A percentile compares a stretch with the other conserved stretches of the same genome.
Evolutionary conservation across 805 yeast species (phyloP).

Genomic region (Candida nitratophila): DNA sequence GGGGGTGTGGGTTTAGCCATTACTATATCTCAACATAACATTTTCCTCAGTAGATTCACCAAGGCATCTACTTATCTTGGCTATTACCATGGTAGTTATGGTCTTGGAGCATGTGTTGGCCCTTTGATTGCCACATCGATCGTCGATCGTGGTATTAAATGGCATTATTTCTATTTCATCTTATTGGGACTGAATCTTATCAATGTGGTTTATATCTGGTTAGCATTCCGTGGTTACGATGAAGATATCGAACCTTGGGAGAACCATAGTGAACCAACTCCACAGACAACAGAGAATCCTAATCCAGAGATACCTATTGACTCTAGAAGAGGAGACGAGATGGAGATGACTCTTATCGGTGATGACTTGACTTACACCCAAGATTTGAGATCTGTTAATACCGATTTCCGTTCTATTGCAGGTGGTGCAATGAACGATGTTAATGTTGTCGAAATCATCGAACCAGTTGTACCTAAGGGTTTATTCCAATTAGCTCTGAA

Average conservation of each 20-base stretch:
- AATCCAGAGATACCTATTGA: not conserved
- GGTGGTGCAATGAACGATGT: not conserved
- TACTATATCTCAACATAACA: slow-evolving; percentile 42
- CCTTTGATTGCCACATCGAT: slow-evolving; percentile 59
- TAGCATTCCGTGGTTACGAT: slow-evolving; percentile 43
- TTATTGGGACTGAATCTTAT: slow-evolving; percentile 31
- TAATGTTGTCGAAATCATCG: slow-evolving; percentile 4
- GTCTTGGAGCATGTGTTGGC: slow-evolving; percentile 63
- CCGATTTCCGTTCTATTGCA: slow-evolving; percentile 1
- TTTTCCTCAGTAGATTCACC: slow-evolving; percentile 41
- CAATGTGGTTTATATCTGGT: slow-evolving; percentile 28
- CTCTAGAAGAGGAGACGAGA: slow-evolving; percentile 1
- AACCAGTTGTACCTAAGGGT: slow-evolving; percentile 19
- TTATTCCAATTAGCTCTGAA: slow-evolving; percentile 32
- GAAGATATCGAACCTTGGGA: slow-evolving; percentile 35
- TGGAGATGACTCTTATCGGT: slow-evolving; percentile 4
- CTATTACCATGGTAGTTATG: slow-evolving; percentile 60
- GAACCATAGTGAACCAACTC: slow-evolving; percentile 13
- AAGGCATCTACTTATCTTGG: slow-evolving; percentile 57
- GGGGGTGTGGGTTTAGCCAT: slow-evolving; percentile 55
- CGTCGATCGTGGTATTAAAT: slow-evolving; percentile 39
- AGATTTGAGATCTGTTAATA: slow-evolving; percentile 6
- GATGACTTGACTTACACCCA: slow-evolving; percentile 9
- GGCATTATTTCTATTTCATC: slow-evolving; percentile 52
- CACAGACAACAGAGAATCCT: not conserved